Base-by-base conservation (phyloP, 805 yeast genomes). In the Metschnikowia matae region DNA sequence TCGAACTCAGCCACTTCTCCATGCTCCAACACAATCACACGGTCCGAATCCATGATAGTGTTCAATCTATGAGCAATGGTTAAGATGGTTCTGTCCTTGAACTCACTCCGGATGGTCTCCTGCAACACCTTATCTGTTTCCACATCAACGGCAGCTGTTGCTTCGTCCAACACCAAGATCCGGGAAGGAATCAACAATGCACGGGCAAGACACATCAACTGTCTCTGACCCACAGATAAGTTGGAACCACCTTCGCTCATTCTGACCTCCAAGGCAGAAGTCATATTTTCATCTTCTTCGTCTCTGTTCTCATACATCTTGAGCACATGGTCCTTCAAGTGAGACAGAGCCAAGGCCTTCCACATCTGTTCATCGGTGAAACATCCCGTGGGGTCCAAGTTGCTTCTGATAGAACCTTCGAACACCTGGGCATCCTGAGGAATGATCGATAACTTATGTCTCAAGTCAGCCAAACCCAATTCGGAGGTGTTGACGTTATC, bases 91-190 rank as follows among this genome's bases (percentile, higher is more conserved):
- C 90, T 78, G 48, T 85, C 85, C 55, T 81, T 80, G 62, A 87
- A 87, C 39, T 87, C 89, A 1, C 76, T 69, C 67, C 94, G 77
- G 46, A 87, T 87, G 1, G 96, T 87, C 54, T 84, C 81, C 70
- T 87, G 95, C 47, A 87, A 76, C 49, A 87, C 78, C 54, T 81
- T 71, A 67, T 87, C 96, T 2, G 96, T 87, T 62, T 86, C 89
- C 35, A 87, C 91, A 68, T 87, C 96, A 46, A 87, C 94, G 5
- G 92, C 90, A 4, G 96, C 94, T 2, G 96, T 87, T 11, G 95
- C 95, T 68, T 87, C 96, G 67, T 87, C 96, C 60, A 87, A 69
- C 7, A 87, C 83, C 54, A 87, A 73, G 39, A 87, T 78, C 43
- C 70, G 68, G 4, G 76, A 70, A 52, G 82, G 80, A 54, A 82